phyloP scores from a whole-genome alignment of 106 monocot genomes.

The Dendrobium nobile region DNA sequence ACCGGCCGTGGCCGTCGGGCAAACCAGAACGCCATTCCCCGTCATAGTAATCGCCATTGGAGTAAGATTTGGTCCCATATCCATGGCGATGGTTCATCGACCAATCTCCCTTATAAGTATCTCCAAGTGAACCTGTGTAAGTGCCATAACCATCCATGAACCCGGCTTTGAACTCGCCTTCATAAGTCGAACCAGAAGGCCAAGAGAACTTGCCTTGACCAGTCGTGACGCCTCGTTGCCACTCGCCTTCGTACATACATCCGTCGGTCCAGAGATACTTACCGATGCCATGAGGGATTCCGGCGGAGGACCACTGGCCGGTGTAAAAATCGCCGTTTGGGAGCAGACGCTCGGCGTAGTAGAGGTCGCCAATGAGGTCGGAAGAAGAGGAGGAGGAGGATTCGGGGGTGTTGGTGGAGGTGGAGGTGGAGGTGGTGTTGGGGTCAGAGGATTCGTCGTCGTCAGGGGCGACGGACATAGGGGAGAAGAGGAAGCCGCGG shows the following conservation, averaged over 20 bases:
- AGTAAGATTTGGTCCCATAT: constrained; percentile 46
- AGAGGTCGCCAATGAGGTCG: constrained; percentile 1
- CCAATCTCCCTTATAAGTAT: constrained; percentile 73
- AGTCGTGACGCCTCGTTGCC: constrained; percentile 55
- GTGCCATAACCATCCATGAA: constrained; percentile 85
- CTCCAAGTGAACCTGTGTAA: constrained; percentile 68
- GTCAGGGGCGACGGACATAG: constrained; percentile 36
- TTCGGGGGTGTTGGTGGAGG: background rate
- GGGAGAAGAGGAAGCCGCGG: constrained; percentile 40
- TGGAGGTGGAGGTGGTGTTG: constrained; percentile 1
- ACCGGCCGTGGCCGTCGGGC: constrained; percentile 72
- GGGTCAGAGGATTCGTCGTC: constrained; percentile 10
- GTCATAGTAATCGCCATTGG: constrained; percentile 79
- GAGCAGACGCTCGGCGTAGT: constrained; percentile 53
- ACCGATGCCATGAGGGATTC: constrained; percentile 66
- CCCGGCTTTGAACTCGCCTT: constrained; percentile 84
- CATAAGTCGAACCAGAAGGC: constrained; percentile 90
- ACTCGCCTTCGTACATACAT: constrained; percentile 96
- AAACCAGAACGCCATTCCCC: constrained; percentile 73
- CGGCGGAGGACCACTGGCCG: constrained; percentile 51
- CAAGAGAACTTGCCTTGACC: constrained; percentile 90
- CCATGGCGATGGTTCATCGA: constrained; percentile 83
- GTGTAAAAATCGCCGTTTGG: constrained; percentile 92
- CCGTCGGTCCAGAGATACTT: constrained; percentile 97
- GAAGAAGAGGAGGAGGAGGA: constrained; percentile 13